These are phyloP conservation scores for Magnusiomyces clavatus DNA, from an alignment of 1,139 yeast genomes.

Conservation along the genomic window DNA sequence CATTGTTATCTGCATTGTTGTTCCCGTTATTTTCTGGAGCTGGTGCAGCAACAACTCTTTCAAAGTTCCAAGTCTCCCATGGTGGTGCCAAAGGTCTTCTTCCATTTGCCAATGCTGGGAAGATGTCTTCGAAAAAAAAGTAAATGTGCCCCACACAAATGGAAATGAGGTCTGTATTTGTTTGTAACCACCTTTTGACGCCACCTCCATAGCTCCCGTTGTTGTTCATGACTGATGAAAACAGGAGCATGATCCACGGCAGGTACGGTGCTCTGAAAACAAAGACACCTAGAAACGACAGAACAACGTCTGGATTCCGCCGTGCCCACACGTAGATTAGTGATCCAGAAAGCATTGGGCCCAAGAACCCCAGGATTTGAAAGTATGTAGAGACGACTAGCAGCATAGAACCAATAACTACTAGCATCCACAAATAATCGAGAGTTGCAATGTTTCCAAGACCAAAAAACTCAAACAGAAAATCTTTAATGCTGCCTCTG, in stretches of 20 bases:
- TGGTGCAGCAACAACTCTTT: too few relatives aligned
- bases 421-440: slow-evolving; percentile 37
- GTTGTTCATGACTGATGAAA: slow-evolving; percentile 22
- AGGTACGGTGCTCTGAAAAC: slow-evolving; percentile 37
- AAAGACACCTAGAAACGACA: slow-evolving; percentile 36
- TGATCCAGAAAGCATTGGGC: slow-evolving; percentile 34
- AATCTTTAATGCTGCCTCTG: too few relatives aligned
- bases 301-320: slow-evolving; percentile 35
- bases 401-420: neutral
- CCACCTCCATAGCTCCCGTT: slow-evolving; percentile 20
- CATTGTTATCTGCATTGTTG: too few relatives aligned
- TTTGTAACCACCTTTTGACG: neutral
- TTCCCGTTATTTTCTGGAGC: too few relatives aligned
- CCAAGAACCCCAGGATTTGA: slow-evolving; percentile 24
- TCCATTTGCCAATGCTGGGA: slow-evolving; percentile 33
- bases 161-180: slow-evolving; percentile 30
- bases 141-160: slow-evolving; percentile 39
- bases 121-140: slow-evolving; percentile 38
- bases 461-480: too few relatives aligned
- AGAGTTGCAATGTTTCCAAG: slow-evolving; percentile 22
- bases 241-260: slow-evolving; percentile 34
- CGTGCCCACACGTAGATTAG: slow-evolving; percentile 42
- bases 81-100: slow-evolving; percentile 30
- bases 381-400: slow-evolving; percentile 18
- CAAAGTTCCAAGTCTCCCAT: slow-evolving; percentile 18